A percentile compares a stretch with the other conserved stretches of the same genome.
These are phyloP conservation scores for Thecamonas trahens DNA, from an alignment of 78 protist genomes.

Conservation along the genomic window DNA sequence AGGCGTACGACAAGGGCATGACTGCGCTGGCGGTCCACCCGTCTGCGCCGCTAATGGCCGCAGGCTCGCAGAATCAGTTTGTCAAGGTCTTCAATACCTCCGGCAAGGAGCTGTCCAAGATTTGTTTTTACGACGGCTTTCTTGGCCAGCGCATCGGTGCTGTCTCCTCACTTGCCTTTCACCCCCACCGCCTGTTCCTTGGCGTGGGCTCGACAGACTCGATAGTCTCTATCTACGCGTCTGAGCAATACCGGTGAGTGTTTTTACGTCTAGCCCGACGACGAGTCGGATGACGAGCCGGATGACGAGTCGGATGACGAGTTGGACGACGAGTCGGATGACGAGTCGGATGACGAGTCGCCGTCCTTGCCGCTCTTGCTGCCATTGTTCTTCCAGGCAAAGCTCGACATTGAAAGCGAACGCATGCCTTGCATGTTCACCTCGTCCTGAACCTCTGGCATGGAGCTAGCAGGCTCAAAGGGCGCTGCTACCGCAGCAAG, in stretches of 20 bases:
- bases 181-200: slow-evolving; percentile 60
- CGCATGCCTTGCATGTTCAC: too few relatives aligned
- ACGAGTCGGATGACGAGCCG: too few relatives aligned
- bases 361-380: too few relatives aligned
- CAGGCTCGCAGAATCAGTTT: slow-evolving; percentile 27
- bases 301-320: too few relatives aligned
- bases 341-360: too few relatives aligned
- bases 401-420: too few relatives aligned
- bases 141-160: slow-evolving; percentile 86
- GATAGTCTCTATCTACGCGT: slow-evolving; percentile 49
- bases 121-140: slow-evolving; percentile 82
- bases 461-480: too few relatives aligned
- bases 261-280: too few relatives aligned
- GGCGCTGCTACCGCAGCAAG: too few relatives aligned
- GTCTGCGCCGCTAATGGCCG: slow-evolving; percentile 46
- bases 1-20: not conserved
- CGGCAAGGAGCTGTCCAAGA: slow-evolving; percentile 51
- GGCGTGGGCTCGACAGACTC: slow-evolving; percentile 79
- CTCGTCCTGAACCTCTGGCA: too few relatives aligned
- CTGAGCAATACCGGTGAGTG: not conserved
- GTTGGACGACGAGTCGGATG: too few relatives aligned
- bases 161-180: slow-evolving; percentile 75
- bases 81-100: slow-evolving; percentile 40
- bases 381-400: too few relatives aligned
- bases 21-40: slow-evolving; percentile 38